Evolutionary conservation across 2,329 filamentous ascomycete genomes (phyloP).

Genomic region (Phyllosticta citribraziliensis): DNA sequence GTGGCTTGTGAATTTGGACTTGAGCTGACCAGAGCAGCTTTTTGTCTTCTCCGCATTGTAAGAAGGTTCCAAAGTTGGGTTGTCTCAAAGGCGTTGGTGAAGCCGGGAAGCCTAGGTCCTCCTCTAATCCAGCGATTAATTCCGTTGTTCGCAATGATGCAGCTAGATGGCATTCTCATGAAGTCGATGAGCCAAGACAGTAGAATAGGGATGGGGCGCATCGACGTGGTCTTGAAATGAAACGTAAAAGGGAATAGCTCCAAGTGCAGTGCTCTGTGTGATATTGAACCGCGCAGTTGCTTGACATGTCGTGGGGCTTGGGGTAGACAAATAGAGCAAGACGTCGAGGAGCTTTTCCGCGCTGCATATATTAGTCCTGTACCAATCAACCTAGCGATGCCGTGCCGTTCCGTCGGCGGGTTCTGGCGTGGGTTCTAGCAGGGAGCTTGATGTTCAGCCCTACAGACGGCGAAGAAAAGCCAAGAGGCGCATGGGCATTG

Average conservation of each 20-base stretch:
- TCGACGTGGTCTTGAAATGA: constrained; percentile 10
- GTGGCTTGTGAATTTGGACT: neutral
- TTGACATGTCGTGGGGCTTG: neutral
- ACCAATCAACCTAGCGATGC: neutral
- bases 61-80: constrained; percentile 11
- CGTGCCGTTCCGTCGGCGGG: neutral
- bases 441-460: constrained; percentile 8
- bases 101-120: neutral
- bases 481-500: constrained; percentile 7
- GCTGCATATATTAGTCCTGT: neutral
- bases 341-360: neutral
- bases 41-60: constrained; percentile 48
- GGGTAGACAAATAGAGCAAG: neutral
- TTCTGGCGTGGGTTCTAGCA: neutral
- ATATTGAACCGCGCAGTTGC: neutral
- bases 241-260: constrained; percentile 11
- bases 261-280: neutral
- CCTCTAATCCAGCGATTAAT: constrained; percentile 11
- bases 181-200: constrained; percentile 11
- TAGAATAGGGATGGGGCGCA: constrained; percentile 9
- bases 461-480: constrained; percentile 3
- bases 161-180: constrained; percentile 12
- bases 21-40: constrained; percentile 32
- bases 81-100: constrained; percentile 12
- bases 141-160: constrained; percentile 7